Percentiles rank a stretch among this genome's conserved stretches.
These are phyloP conservation scores for Rhizopus stolonifer DNA, from an alignment of 371 early-diverging fungal species.

Conservation along the genomic window DNA sequence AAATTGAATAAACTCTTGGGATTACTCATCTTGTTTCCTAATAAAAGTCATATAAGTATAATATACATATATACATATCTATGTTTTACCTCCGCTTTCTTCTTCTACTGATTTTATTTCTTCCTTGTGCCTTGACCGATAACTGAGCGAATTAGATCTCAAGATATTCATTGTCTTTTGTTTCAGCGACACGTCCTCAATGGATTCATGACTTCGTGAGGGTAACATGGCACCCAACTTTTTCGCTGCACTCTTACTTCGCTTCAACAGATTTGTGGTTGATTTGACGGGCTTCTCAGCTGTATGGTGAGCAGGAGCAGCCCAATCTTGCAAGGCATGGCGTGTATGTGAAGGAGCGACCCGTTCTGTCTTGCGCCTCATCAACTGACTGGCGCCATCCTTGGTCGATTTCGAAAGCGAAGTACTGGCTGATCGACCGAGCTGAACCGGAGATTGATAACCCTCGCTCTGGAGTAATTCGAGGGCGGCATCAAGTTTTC, in stretches of 20 bases:
- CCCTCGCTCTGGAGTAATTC: conserved; percentile 13
- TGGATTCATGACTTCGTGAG: conserved; percentile 2
- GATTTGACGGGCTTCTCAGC: conserved; percentile 1
- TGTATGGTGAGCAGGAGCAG: conserved; percentile 11
- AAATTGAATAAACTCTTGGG: conserved; percentile 46
- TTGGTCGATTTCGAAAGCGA: conserved; percentile 15
- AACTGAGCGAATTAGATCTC: conserved; percentile 14
- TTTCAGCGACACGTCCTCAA: conserved; percentile 9
- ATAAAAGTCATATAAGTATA: no score
- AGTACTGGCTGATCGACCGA: conserved; percentile 26
- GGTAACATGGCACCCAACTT: conserved; percentile 16
- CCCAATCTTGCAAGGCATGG: conserved; percentile 14
- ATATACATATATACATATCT: no score
- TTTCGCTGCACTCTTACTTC: conserved; percentile 28
- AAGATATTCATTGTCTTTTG: conserved; percentile 22
- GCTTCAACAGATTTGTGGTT: conserved; percentile 11
- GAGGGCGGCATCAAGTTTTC: conserved; percentile 28
- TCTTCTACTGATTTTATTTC: not conserved
- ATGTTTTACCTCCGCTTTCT: no score
- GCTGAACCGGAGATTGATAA: conserved; percentile 19
- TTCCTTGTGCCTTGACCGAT: conserved; percentile 5
- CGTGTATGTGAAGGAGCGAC: conserved; percentile 21
- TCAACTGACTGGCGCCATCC: not conserved
- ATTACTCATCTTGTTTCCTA: conserved; percentile 18
- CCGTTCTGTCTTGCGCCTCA: conserved; percentile 25